Evolutionary conservation across 1,284 basidiomycete genomes (phyloP), one percentile per base, ranked within the genome.

Genomic region (Vanrija pseudolonga): DNA sequence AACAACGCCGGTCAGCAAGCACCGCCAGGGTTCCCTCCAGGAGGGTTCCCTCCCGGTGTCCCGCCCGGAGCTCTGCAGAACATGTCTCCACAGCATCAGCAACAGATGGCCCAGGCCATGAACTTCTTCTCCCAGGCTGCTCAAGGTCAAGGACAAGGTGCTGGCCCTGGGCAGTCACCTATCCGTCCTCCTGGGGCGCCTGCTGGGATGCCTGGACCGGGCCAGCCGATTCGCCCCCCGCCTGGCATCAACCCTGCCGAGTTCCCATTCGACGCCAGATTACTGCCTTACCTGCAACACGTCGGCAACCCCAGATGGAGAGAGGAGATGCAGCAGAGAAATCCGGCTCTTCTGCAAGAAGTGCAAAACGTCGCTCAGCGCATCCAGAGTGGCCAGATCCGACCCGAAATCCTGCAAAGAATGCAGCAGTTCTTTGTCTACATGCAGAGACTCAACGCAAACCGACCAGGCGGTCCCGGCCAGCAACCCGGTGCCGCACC

Each of bases 221-320:
- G 32, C 14, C 32, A 32, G 38, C 14, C 18, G 32, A 53, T 56
- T 18, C 47, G 49, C 3, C 51, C 55, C 1, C 63, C 48, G n/a
- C 55, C 52, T n/a, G 55, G 56, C 1, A 48, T 61, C 40, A 60
- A 60, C 50, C 55, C 57, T 18, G 55, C 62, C 43, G 71, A 71
- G 50, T 75, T 73, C 52, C 72, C 71, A 2, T 73, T 74, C 54
- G 68, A 74, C 50, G 64, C 57, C 4, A 57, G 67, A n/a, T 45
- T 73, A 18, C 43, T 73, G 3, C 53, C 66, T 0, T 52, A 62
- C 20, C 47, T 72, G 8, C 57, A 48, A 7, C 57, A 65, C 23
- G 28, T 63, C 6, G 59, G 58, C 41, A 62, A 73, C 45, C 60
- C 63, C 2, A 47, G 56, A 6, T 72, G 70, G 71, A 53, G 63